These are phyloP conservation scores for Cutaneotrichosporon sp. DNA, from an alignment of 1,284 basidiomycete genomes.

Conservation along the genomic window DNA sequence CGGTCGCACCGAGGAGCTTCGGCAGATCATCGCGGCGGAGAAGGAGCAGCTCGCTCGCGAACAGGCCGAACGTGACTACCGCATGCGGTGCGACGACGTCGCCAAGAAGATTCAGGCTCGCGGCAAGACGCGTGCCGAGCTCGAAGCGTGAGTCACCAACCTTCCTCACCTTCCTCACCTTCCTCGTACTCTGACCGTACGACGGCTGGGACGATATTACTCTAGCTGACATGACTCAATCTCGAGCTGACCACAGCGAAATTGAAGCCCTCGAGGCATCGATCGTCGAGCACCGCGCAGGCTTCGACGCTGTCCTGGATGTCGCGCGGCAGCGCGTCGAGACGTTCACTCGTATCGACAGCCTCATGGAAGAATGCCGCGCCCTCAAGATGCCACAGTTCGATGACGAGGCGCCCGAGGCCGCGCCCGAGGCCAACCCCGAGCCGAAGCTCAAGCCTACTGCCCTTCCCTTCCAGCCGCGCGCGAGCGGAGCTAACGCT, in stretches of 20 bases:
- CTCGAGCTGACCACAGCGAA: constrained; percentile 28
- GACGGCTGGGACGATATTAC: too few species aligned
- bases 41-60: constrained; percentile 32
- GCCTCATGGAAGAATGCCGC: constrained; percentile 41
- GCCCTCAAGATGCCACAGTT: constrained; percentile 32
- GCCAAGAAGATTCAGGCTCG: constrained; percentile 37
- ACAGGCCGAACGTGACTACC: constrained; percentile 36
- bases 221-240: too few species aligned
- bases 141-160: constrained; percentile 41
- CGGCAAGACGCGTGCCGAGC: constrained; percentile 36
- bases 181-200: not conserved
- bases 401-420: constrained; percentile 10
- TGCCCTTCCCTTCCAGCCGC: constrained; percentile 41
- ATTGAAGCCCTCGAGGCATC: constrained; percentile 34
- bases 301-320: constrained; percentile 29
- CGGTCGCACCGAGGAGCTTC: constrained; percentile 29
- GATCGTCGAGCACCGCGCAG: constrained; percentile 35
- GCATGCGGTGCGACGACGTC: constrained; percentile 45
- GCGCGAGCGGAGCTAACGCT: constrained; percentile 7
- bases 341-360: constrained; percentile 35
- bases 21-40: constrained; percentile 35
- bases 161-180: not conserved
- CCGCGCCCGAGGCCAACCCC: not conserved
- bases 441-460: constrained; percentile 25
- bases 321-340: constrained; percentile 36